These are phyloP conservation scores for Blechomonas ayalai DNA, from an alignment of 208 protist species.

Conservation along the genomic window DNA sequence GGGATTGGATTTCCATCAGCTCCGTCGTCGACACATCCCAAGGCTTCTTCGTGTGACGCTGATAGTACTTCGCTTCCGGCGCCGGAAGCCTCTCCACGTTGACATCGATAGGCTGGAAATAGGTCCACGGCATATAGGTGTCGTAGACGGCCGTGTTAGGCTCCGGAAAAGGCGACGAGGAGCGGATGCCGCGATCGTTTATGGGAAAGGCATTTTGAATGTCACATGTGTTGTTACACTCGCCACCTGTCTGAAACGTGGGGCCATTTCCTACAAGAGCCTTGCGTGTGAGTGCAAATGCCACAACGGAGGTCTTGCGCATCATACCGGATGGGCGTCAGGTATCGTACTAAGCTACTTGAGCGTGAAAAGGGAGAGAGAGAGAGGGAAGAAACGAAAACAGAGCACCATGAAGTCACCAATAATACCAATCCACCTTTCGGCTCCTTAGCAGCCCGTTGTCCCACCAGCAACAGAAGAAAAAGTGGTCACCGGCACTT, in stretches of 20 bases:
- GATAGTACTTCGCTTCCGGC: conserved; percentile 87
- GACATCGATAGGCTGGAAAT: conserved; percentile 87
- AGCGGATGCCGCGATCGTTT: conserved; percentile 81
- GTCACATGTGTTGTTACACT: conserved; percentile 75
- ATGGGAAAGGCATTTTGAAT: conserved; percentile 78
- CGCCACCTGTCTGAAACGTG: conserved; percentile 83
- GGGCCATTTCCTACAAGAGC: conserved; percentile 81
- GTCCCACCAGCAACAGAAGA: background rate
- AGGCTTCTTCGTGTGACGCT: conserved; percentile 78
- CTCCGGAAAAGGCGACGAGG: conserved; percentile 81
- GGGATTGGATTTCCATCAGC: conserved; percentile 82
- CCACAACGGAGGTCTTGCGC: conserved; percentile 64
- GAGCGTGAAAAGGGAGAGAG: too few relatives aligned
- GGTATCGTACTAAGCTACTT: too few relatives aligned
- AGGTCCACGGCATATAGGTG: conserved; percentile 83
- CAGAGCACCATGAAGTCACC: too few relatives aligned
- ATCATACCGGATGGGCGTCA: conserved; percentile 69
- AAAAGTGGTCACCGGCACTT: too few relatives aligned
- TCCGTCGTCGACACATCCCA: conserved; percentile 87
- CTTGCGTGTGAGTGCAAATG: conserved; percentile 58
- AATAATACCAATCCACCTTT: too few relatives aligned
- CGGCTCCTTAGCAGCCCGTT: background rate
- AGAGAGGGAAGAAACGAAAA: too few relatives aligned
- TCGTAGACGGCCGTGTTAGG: conserved; percentile 90
- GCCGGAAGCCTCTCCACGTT: conserved; percentile 78